A percentile compares a stretch with the other conserved stretches of the same genome.
Conservation (phyloP, 805 yeast genomes). For the Cyberlindnera japonica region DNA sequence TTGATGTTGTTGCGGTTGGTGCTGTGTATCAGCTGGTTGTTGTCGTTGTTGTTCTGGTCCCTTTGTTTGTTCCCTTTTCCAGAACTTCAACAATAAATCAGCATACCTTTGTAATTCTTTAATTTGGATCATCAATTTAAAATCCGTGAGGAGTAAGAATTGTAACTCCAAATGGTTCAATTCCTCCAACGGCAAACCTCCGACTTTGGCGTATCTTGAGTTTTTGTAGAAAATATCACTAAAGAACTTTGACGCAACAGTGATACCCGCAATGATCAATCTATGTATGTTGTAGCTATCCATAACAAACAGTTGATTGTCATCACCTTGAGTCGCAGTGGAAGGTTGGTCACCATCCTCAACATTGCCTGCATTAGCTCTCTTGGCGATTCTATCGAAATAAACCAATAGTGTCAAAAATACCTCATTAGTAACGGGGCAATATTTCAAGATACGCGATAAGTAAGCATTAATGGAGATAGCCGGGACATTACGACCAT, state of each 20-base stretch:
- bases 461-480: conserved; percentile 86
- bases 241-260: conserved; percentile 93
- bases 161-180: conserved; percentile 89
- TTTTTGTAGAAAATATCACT: conserved; percentile 93
- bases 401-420: conserved; percentile 86
- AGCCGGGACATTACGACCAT: conserved; percentile 96
- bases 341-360: conserved; percentile 20
- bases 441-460: conserved; percentile 86
- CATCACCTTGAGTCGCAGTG: conserved; percentile 11
- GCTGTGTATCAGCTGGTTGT: conserved; percentile 1
- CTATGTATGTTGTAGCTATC: conserved; percentile 95
- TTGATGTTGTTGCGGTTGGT: conserved; percentile 4
- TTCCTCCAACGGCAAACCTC: conserved; percentile 91
- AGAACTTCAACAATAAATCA: conserved; percentile 76
- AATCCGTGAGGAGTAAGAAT: conserved; percentile 78
- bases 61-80: conserved; percentile 56
- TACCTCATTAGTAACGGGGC: conserved; percentile 98
- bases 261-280: conserved; percentile 87
- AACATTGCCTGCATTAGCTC: conserved; percentile 54
- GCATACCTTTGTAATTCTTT: conserved; percentile 92
- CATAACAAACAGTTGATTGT: conserved; percentile 79
- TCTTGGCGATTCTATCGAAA: conserved; percentile 88
- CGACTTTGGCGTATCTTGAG: conserved; percentile 91
- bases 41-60: conserved; percentile 2
- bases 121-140: conserved; percentile 78